Evolutionary conservation across 805 yeast genomes (phyloP).

Genomic region (Starmerella lactis-condensi): DNA sequence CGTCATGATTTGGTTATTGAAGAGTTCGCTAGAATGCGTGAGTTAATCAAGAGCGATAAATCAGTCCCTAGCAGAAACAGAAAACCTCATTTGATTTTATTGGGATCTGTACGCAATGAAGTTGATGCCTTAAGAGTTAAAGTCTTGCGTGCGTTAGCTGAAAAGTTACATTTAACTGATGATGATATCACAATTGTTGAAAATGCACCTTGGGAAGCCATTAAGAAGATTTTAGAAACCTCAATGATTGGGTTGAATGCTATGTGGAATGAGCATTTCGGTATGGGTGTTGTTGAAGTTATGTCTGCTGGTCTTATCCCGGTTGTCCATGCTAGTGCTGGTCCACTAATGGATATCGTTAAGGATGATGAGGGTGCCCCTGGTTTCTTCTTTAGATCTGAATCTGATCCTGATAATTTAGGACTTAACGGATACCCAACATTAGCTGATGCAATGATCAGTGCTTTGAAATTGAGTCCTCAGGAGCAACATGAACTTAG

Average conservation of each 20-base stretch:
- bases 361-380: slow-evolving; percentile 32
- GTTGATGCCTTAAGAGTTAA: slow-evolving; percentile 45
- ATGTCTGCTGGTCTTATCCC: slow-evolving; percentile 75
- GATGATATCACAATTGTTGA: slow-evolving; percentile 36
- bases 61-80: slow-evolving; percentile 10
- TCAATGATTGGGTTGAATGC: slow-evolving; percentile 73
- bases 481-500: slow-evolving; percentile 28
- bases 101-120: slow-evolving; percentile 67
- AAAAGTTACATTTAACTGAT: slow-evolving; percentile 26
- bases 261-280: slow-evolving; percentile 99
- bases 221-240: slow-evolving; percentile 34
- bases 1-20: slow-evolving; percentile 55
- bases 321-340: slow-evolving; percentile 84
- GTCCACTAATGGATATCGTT: slow-evolving; percentile 79
- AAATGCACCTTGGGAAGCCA: slow-evolving; percentile 53
- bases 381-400: slow-evolving; percentile 65
- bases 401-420: slow-evolving; percentile 46
- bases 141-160: slow-evolving; percentile 29
- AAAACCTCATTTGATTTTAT: slow-evolving; percentile 44
- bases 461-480: slow-evolving; percentile 26
- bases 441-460: slow-evolving; percentile 32
- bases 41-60: slow-evolving; percentile 6
- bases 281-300: slow-evolving; percentile 91
- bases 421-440: slow-evolving; percentile 25
- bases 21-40: slow-evolving; percentile 39